Base-by-base conservation (phyloP, 148 eudicot species). In the Hydrangea macrophylla region DNA sequence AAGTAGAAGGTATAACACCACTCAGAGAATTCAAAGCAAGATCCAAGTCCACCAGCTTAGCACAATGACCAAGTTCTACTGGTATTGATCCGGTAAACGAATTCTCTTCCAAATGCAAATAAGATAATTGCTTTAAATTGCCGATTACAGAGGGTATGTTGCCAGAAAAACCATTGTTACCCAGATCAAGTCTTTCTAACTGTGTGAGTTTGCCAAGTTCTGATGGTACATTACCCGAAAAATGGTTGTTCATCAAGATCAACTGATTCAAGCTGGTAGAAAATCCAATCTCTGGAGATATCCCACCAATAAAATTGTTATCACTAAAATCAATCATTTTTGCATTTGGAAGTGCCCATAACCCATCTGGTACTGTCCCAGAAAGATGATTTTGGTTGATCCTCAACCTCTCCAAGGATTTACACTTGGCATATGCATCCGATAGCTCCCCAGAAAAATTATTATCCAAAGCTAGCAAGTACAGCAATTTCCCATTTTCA, bases 371-470 rank as follows among this genome's bases (percentile, higher is more conserved):
- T 28, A 94, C 73, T 31, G 69, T 24, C 57, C 97, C 99, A 18
- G 87, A 82, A 1, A 94, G 73, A 11, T 57, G 78, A 79, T 94
- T 94, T 74, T 74, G 75, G 65, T 70, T 87, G 75, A 94, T 64
- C 72, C 99, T 76, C 68, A 94, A 77, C 76, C 99, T 85, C 68
- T 61, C 30, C 55, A 94, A 76, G 32, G 92, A 59, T 39, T 82
- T 81, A 66, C 99, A 94, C 5, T 74, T 61, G 1, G 87, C 91
- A 69, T 87, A 94, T n/a, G 78, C 69, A 54, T 76, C 82, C 0
- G 96, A 83, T 18, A 94, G 64, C n/a, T 73, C 82, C n/a, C 99
- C 99, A 3, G 86, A 85, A 68, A 94, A 91, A 6, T 80, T 51
- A 67, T 94, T 94, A 9, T 65, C 85, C 66, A 94, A 40, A 58